Evolutionary conservation across 306 rosid genomes (phyloP).

Genomic region (Lathyrus oleraceus): DNA sequence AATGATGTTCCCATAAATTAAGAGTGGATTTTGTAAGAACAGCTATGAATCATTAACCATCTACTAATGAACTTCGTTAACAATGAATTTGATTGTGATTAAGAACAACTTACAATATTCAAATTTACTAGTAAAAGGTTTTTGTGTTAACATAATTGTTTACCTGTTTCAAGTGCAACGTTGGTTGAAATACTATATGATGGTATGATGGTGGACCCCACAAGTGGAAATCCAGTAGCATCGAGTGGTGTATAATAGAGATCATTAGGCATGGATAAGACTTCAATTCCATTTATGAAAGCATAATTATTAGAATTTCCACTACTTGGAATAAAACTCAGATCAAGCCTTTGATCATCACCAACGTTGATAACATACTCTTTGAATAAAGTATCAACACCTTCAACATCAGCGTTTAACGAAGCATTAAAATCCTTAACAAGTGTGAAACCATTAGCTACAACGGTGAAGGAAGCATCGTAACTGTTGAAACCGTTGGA

Average conservation of each 20-base stretch:
- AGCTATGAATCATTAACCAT: too few species aligned
- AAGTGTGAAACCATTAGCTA: constrained; percentile 32
- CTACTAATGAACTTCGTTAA: too few species aligned
- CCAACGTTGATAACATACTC: constrained; percentile 51
- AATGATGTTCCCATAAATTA: neutral
- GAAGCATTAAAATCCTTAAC: constrained; percentile 49
- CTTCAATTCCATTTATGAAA: constrained; percentile 73
- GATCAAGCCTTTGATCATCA: constrained; percentile 32
- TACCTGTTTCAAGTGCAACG: constrained; percentile 34
- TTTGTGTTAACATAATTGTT: neutral
- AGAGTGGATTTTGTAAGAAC: neutral
- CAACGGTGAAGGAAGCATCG: constrained; percentile 40
- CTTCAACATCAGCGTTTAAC: neutral
- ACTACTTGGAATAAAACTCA: constrained; percentile 46
- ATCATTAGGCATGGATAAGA: constrained; percentile 67
- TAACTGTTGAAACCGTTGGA: constrained; percentile 20
- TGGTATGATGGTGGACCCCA: neutral
- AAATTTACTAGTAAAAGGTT: too few species aligned
- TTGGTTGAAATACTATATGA: neutral
- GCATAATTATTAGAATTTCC: constrained; percentile 40
- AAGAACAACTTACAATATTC: too few species aligned
- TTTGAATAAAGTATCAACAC: neutral
- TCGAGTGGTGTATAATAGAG: constrained; percentile 43
- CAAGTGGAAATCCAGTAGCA: neutral
- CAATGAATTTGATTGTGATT: too few species aligned